Percentiles rank a stretch among this genome's conserved stretches.
Conservation (phyloP, 176 grass and related monocot species). For the Triticum timopheevii region DNA sequence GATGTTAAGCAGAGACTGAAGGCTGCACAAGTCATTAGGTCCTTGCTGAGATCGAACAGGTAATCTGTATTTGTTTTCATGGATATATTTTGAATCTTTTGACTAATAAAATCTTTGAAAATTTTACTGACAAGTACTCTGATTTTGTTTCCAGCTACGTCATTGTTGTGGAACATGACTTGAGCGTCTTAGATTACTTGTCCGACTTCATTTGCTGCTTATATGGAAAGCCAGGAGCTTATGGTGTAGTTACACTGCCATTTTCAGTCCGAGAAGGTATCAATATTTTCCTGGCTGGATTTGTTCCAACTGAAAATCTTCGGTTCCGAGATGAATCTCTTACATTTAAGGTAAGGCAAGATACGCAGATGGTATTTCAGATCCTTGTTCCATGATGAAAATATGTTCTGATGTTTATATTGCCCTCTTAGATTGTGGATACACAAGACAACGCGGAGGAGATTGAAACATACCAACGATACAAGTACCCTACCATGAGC, state of each 20-base stretch:
- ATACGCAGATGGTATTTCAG: background rate
- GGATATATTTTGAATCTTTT: background rate
- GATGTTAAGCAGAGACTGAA: conserved; percentile 97
- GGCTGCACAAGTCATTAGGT: conserved; percentile 76
- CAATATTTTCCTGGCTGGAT: conserved; percentile 87
- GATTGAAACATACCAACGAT: conserved; percentile 75
- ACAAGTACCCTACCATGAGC: conserved; percentile 81
- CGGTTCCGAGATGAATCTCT: conserved; percentile 87
- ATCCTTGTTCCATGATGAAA: background rate
- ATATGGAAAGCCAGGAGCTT: conserved; percentile 86
- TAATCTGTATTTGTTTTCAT: conserved; percentile 21
- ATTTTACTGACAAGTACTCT: background rate
- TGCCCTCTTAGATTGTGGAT: conserved; percentile 63
- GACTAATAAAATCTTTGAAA: background rate
- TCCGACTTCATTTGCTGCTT: conserved; percentile 94
- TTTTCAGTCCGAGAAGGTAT: conserved; percentile 93
- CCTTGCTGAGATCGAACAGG: conserved; percentile 74
- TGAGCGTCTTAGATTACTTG: conserved; percentile 85
- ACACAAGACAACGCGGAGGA: conserved; percentile 83
- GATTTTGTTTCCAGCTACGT: conserved; percentile 66
- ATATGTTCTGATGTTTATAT: background rate
- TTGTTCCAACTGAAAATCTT: conserved; percentile 91
- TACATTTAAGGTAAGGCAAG: conserved; percentile 69
- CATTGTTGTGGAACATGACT: conserved; percentile 82
- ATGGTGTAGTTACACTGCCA: conserved; percentile 89